Base-by-base conservation (phyloP, 768 basidiomycete genomes). In the Chalciporus sphaerocephalus region DNA sequence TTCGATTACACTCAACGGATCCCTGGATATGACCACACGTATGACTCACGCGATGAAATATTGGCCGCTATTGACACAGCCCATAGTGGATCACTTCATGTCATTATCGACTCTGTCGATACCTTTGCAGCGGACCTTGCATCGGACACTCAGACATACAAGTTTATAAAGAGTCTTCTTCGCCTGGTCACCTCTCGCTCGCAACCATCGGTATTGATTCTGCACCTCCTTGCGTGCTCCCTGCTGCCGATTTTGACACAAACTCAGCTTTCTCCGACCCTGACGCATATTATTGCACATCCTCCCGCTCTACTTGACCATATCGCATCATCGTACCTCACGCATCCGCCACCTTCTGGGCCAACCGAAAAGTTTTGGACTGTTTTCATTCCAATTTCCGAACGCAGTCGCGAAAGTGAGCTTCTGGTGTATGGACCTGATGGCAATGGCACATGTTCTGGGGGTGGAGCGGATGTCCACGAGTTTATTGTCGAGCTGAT, bases 311-410 rank as follows among this genome's bases (percentile, higher is more conserved):
- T 96, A 42, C 67, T 97, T 27, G 60, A 58, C 6, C 79, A 90
- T 57, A 67, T 98, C 39, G 75, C 87, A 2, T 73, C 70, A 21
- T 79, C 81, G 7, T 92, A 89, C 60, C 72, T 89, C 37, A 78
- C 80, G 2, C 78, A 75, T 1, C 89, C 91, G 0, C 85, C 87
- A 1, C 79, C 85, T 7, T 66, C 71, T 32, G 77, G 80, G 8
- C 55, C 76, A 0, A 68, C 73, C n/a, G 69, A 75, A 27, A 88
- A 88, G 57, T 94, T 93, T 67, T 93, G 87, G 88, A 70, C 72
- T 28, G 72, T 91, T 10, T 88, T 94, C 56, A 62, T 81, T 7
- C 85, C 87, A 0, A 61, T 88, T 46, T 78, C 82, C 44, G 82
- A 80, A 60, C 75, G 85, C 20, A 61, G 54, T 4, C 65, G 75